Evolutionary conservation across 2,329 filamentous ascomycete species (phyloP), one percentile per base, ranked within the genome.

Genomic region (Elsinoe necatrix): DNA sequence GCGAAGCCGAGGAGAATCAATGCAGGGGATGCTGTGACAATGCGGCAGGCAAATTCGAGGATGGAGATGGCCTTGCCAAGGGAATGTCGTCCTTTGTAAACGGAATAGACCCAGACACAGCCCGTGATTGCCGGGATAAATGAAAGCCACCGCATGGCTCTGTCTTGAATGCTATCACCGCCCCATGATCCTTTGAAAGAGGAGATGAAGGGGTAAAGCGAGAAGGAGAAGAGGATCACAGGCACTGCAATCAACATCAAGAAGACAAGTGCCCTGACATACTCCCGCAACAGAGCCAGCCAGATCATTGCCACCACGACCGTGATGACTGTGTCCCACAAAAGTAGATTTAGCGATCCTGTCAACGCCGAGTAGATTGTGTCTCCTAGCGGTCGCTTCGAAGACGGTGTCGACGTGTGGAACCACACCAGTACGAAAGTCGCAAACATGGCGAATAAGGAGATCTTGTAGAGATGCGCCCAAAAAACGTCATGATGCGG

Each of bases 321-420:
- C 0, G 93, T 87, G n/a, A 96, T 85, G 16, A 97, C 70, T 0
- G 93, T 97, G 71, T 97, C 95, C 54, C 93, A 83, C 1, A 89
- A 87, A 41, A 98, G 82, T 62, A 97, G 85, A 66, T 93, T 85
- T 66, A 95, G 93, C 0, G 91, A 96, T 52, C 84, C 83, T 63
- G 87, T 85, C 34, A 98, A 74, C 3, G 89, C 90, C 12, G 87
- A 89, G 71, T 98, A 98, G 58, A 98, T 89, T 1, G 92, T 96
- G 70, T 98, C 93, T 12, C 91, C 92, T 57, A 95, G 80, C 0
- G 86, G 85, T 59, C 80, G 80, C 66, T 87, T 87, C 56, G 78
- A 77, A 55, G 75, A 75, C 4, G 87, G 85, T 0, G 84, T 75
- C 16, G 87, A 83, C 1, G 92, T 97, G 67, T 97, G 89, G 39